Base-by-base conservation (phyloP, 73 alveolate species). In the Symbiodinium pilosum region DNA sequence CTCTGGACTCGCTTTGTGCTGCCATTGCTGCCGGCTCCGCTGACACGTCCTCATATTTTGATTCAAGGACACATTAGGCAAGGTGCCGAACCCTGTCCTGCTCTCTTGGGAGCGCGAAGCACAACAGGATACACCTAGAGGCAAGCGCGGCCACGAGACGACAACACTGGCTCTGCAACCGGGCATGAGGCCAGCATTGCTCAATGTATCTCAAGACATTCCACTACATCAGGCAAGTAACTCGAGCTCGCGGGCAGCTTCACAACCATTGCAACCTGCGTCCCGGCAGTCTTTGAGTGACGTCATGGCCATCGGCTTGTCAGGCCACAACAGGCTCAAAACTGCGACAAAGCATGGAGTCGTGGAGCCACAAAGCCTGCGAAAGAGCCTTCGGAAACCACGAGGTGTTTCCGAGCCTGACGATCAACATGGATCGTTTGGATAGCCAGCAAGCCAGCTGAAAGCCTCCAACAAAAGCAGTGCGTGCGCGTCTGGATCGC, bases 401-500 rank as follows among this genome's bases (percentile, higher is more conserved):
- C 14, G 77, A 91, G 69, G 87, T 41, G 16, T 30, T 91, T 85
- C 28, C 56, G 73, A 26, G 96, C 96, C 96, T 91, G 39, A 47
- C 21, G 8, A 34, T 8, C 85, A 34, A 73, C 0, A 18, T 7
- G 21, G n/a, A n/a, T n/a, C n/a, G n/a, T n/a, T n/a, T n/a, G n/a
- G n/a, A n/a, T n/a, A n/a, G 91, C 6, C 86, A 75, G 51, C 30
- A 14, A 18, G 38, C 28, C 91, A 24, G 47, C 69, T 16, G 14
- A 3, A 9, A 40, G 87, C 96, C 96, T 91, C 77, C 87, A 26
- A 44, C 43, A 91, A n/a, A 8, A 91, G 77, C 39, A 91, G 52
- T 7, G 39, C 87, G 34, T 91, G 96, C n/a, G 96, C 87, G 69
- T 91, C 96, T 14, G 96, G 96, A 32, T 91, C 96, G 38, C 96